A percentile compares a stretch with the other conserved stretches of the same genome.
phyloP scores from a whole-genome alignment of 352 stramenopile genomes.

The Globisporangium splendens region DNA sequence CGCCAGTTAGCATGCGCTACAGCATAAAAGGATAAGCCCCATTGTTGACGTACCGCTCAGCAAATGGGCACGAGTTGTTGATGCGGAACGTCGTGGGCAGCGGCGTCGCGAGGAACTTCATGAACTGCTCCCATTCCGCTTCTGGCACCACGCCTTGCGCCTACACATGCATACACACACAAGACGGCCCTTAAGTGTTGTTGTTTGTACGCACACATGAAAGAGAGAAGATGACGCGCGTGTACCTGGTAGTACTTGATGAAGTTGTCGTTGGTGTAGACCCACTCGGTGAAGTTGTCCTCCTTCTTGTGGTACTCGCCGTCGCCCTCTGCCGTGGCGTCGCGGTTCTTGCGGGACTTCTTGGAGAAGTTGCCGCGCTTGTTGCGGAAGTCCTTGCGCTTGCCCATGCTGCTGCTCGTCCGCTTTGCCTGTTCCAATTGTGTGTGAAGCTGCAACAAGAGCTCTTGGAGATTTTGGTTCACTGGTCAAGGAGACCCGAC shows the following conservation, averaged over 20 bases:
- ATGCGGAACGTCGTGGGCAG: conserved; percentile 94
- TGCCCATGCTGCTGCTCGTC: conserved; percentile 30
- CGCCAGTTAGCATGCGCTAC: too few relatives aligned
- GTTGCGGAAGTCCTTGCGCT: conserved; percentile 33
- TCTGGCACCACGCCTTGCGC: conserved; percentile 78
- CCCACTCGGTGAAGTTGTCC: conserved; percentile 80
- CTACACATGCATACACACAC: conserved; percentile 13
- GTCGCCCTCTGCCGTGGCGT: conserved; percentile 25
- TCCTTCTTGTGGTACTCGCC: conserved; percentile 49
- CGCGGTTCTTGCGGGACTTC: conserved; percentile 14
- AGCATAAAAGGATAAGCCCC: too few relatives aligned
- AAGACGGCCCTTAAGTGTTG: background rate
- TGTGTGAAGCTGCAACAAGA: background rate
- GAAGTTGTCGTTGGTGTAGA: conserved; percentile 86
- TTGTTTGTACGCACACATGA: background rate
- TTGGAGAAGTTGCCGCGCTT: conserved; percentile 37
- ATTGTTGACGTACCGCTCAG: conserved; percentile 47
- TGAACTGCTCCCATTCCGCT: conserved; percentile 90
- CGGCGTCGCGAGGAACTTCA: conserved; percentile 82
- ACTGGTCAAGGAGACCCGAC: conserved; percentile 13
- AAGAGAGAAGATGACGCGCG: background rate
- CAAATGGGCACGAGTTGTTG: conserved; percentile 87
- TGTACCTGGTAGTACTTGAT: conserved; percentile 78
- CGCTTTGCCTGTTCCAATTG: conserved; percentile 5
- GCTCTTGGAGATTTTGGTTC: conserved; percentile 12